Base-by-base conservation (phyloP, 805 yeast species). In the Wilhelminamyces savonicus region DNA sequence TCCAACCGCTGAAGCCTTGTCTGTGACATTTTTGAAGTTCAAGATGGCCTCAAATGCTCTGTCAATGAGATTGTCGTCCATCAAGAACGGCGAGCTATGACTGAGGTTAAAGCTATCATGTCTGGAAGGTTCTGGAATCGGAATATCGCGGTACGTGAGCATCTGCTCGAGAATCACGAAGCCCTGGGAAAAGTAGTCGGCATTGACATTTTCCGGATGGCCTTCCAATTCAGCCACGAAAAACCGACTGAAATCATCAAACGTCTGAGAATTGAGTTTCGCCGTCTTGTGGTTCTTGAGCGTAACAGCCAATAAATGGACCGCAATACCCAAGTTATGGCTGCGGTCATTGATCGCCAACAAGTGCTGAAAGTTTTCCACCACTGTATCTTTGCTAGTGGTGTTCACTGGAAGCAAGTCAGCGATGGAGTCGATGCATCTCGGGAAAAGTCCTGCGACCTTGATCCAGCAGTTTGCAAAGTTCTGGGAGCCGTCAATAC, bases 181-280 rank as follows among this genome's bases (percentile, higher is more conserved):
- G 0, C 76, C 74, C 33, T 71, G 63, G 0, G 80, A 70, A 43
- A 76, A 74, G 80, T 84, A 84, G 11, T 65, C 61, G 16, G 61
- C 46, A 36, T 71, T 66, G 2, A 54, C 55, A 34, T 50, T 46
- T 12, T 21, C 34, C n/a, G n/a, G n/a, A n/a, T n/a, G 28, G 7
- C 24, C 18, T 8, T 27, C 34, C 8, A 75, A 36, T 3, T 59
- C 56, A 2, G 44, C 51, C 9, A 56, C 44, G 18, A 76, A 45
- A 21, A 61, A 62, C 0, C 40, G 27, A 3, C 66, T 36, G 32
- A 71, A 66, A 6, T 50, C 46, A 6, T 58, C 61, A 32, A 50
- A 48, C 7, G 43, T 31, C 3, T 27, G 30, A 21, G 31, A 23
- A 9, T 35, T 31, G 13, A 20, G 16, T 5, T 26, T 26, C 10